Evolutionary conservation across 179 eudicot species (phyloP), one percentile per base, ranked within the genome.

Genomic region (Silene coronaria): DNA sequence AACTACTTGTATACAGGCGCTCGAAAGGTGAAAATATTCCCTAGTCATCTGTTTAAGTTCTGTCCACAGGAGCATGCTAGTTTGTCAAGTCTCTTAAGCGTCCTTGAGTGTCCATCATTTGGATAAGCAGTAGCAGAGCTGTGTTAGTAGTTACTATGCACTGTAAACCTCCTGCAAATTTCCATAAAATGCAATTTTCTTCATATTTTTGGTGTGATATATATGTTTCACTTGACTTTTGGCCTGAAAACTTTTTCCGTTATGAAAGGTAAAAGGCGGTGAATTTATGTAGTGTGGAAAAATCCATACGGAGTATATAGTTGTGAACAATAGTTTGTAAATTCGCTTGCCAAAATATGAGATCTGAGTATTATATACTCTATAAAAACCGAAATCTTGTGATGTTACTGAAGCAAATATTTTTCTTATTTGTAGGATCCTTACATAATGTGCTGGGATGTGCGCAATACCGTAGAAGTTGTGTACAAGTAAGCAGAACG

Each of bases 371-470:
- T n/a, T n/a, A n/a, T 70, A 73, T 69, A 22, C 21, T 16, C n/a
- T 24, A 48, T 19, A 45, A 70, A 45, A 24, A 27, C 23, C n/a
- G 21, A 11, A 19, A 24, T 24, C 48, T 26, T 58, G 3, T 72
- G 17, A 19, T 13, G 42, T 75, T 38, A 53, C 78, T 79, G 73
- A 80, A 63, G 32, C 60, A 27, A 17, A 28, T 45, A 26, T 34
- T 48, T 75, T 79, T 75, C 17, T 46, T 48, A 21, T 23, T 59
- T 79, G 67, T 63, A 96, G 99, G 99, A 96, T 77, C 99, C 99
- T 26, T 91, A 93, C 75, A 89, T 96, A 62, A 85, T 96, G 75
- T 96, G 99, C 93, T 96, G 99, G 99, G 99, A 96, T 80, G 78
- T 93, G 69, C 97, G 99, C 70, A 96, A 96, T 78, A 86, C 97